Conservation (phyloP, 352 stramenopile species). For the Pythium scleroteichum region DNA sequence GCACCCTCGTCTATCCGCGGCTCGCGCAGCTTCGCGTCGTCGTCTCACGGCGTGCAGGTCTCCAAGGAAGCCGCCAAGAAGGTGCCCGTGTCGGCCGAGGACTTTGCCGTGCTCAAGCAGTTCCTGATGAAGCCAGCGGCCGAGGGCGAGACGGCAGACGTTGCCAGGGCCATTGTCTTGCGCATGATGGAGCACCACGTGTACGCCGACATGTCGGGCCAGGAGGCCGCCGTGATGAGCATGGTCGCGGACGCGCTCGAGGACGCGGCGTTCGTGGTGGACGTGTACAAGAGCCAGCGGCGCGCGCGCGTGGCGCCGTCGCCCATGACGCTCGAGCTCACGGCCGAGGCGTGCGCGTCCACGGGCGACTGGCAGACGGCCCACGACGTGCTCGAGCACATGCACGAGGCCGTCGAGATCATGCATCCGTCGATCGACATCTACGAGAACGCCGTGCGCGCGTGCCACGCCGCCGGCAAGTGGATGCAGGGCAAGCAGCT, state of each 20-base stretch:
- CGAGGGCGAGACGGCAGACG: slow-evolving; percentile 32
- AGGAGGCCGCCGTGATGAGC: slow-evolving; percentile 76
- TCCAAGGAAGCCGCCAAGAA: slow-evolving; percentile 7
- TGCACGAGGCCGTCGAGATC: slow-evolving; percentile 65
- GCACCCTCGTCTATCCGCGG: no score
- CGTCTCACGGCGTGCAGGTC: not conserved
- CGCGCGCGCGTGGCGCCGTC: slow-evolving; percentile 59
- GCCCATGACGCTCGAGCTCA: slow-evolving; percentile 69
- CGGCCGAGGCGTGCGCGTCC: slow-evolving; percentile 53
- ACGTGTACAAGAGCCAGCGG: slow-evolving; percentile 61
- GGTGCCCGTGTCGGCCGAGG: slow-evolving; percentile 34
- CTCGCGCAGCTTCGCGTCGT: slow-evolving; percentile 9
- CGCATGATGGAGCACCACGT: slow-evolving; percentile 61
- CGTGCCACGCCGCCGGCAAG: slow-evolving; percentile 52
- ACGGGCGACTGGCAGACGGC: slow-evolving; percentile 55
- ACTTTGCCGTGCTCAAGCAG: slow-evolving; percentile 66
- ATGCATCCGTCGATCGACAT: slow-evolving; percentile 70
- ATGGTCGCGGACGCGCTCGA: slow-evolving; percentile 72
- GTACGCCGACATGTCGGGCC: slow-evolving; percentile 62
- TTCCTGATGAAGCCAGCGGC: slow-evolving; percentile 54
- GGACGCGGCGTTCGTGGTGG: slow-evolving; percentile 51
- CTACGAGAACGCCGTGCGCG: slow-evolving; percentile 70
- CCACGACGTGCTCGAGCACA: slow-evolving; percentile 66
- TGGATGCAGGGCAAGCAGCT: slow-evolving; percentile 76
- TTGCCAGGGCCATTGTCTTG: slow-evolving; percentile 43